Conservation (phyloP, 2,329 filamentous ascomycete species). For the Xylariaceae sp. region DNA sequence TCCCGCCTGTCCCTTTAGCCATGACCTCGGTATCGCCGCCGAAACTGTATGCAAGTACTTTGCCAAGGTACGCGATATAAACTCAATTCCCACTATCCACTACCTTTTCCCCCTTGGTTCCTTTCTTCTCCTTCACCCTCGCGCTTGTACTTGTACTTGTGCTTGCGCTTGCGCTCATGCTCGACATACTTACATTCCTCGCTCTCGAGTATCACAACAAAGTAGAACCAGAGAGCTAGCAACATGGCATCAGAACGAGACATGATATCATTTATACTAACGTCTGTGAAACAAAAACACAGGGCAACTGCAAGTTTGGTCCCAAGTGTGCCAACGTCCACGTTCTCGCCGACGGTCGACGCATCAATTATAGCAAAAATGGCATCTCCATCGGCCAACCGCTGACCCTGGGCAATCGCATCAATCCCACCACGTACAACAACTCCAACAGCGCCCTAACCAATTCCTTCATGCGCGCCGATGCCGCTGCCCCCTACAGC, state of each 20-base stretch:
- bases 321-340: conserved; percentile 97
- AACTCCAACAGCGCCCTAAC: conserved; percentile 74
- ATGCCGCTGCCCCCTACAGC: conserved; percentile 55
- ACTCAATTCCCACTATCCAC: not conserved
- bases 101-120: not conserved
- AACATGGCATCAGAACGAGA: not conserved
- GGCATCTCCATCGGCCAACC: conserved; percentile 69
- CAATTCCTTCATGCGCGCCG: conserved; percentile 72
- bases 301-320: conserved; percentile 99
- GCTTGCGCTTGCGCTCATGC: not conserved
- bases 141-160: not conserved
- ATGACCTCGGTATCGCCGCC: conserved; percentile 83
- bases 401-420: conserved; percentile 69
- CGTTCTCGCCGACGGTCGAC: conserved; percentile 88
- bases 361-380: conserved; percentile 81
- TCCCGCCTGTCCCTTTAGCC: conserved; percentile 93
- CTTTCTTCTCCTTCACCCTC: not conserved
- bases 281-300: conserved; percentile 35
- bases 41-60: conserved; percentile 99
- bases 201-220: not conserved
- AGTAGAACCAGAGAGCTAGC: not conserved
- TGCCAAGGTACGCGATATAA: conserved; percentile 76
- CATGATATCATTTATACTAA: conserved; percentile 24
- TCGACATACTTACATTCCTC: conserved; percentile 11
- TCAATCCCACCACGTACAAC: conserved; percentile 65